Evolutionary conservation across 225 moss, liverwort and hornwort species (phyloP).

Genomic region (Rhytidiadelphus loreus): DNA sequence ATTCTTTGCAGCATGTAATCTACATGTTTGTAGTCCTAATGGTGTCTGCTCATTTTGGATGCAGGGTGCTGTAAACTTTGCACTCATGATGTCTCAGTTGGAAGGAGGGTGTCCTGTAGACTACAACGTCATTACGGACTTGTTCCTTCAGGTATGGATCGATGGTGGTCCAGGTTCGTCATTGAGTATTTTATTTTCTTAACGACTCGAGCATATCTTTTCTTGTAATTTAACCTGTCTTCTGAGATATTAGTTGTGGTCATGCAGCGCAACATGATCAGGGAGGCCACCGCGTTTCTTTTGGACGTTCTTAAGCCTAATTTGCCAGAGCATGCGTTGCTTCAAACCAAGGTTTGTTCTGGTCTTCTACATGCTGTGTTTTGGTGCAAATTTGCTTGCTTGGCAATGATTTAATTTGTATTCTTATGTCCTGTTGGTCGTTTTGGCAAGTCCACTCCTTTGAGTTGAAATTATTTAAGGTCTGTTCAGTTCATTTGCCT

Average conservation of each 20-base stretch:
- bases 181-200: neutral
- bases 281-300: constrained; percentile 95
- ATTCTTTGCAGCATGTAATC: neutral
- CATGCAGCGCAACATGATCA: constrained; percentile 96
- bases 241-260: constrained; percentile 11
- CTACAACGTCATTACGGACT: constrained; percentile 89
- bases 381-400: neutral
- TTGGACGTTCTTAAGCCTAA: constrained; percentile 96
- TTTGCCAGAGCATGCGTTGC: constrained; percentile 86
- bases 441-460: neutral
- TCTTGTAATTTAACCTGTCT: neutral
- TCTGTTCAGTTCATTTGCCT: neutral
- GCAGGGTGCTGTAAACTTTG: constrained; percentile 99
- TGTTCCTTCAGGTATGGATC: constrained; percentile 60
- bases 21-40: neutral
- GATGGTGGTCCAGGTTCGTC: neutral
- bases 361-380: neutral
- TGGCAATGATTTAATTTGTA: neutral
- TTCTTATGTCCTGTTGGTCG: neutral
- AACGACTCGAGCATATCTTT: neutral
- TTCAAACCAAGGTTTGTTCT: constrained; percentile 85
- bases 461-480: neutral
- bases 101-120: constrained; percentile 96
- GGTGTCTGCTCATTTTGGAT: neutral
- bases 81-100: constrained; percentile 97